Percentiles rank a stretch among this genome's conserved stretches.
Evolutionary conservation across 108 stramenopile species (phyloP).

Genomic region (Cyclotella cryptica): DNA sequence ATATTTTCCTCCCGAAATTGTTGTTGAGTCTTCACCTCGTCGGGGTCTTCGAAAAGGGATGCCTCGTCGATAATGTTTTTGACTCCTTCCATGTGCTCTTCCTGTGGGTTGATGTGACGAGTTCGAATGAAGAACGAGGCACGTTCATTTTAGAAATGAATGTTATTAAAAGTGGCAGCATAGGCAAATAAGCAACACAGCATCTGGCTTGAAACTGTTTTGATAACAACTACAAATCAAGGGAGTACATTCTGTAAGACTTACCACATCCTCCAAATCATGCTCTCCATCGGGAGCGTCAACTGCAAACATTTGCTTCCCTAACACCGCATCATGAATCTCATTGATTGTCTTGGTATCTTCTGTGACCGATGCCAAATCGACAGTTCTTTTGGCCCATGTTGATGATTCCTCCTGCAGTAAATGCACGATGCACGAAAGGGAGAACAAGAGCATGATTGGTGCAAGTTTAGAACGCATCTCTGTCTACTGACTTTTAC

Average conservation of each 20-base stretch:
- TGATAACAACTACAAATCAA: neutral
- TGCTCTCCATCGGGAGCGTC: conserved; percentile 53
- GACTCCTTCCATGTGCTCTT: conserved; percentile 40
- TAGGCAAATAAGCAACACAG: neutral
- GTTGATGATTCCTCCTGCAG: conserved; percentile 29
- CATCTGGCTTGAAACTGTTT: too few relatives aligned
- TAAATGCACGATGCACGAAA: neutral
- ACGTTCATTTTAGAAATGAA: neutral
- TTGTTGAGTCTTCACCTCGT: conserved; percentile 36
- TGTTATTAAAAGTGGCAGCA: neutral
- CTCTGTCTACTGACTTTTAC: too few relatives aligned
- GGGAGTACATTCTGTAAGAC: neutral
- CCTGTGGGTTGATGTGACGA: conserved; percentile 11
- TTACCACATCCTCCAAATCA: conserved; percentile 52
- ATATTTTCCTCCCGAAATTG: conserved; percentile 25
- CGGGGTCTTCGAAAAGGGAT: conserved; percentile 36
- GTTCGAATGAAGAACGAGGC: neutral
- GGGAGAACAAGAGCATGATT: neutral
- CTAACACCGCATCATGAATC: conserved; percentile 41
- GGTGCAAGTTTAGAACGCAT: too few relatives aligned
- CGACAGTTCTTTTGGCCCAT: conserved; percentile 32
- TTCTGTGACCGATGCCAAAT: conserved; percentile 37
- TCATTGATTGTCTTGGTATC: conserved; percentile 31
- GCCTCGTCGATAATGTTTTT: conserved; percentile 32
- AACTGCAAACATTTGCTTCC: conserved; percentile 37